A percentile compares a stretch with the other conserved stretches of the same genome.
phyloP scores from a whole-genome alignment of 2,329 filamentous ascomycete species.

The Arthrobotrys entomopaga region DNA sequence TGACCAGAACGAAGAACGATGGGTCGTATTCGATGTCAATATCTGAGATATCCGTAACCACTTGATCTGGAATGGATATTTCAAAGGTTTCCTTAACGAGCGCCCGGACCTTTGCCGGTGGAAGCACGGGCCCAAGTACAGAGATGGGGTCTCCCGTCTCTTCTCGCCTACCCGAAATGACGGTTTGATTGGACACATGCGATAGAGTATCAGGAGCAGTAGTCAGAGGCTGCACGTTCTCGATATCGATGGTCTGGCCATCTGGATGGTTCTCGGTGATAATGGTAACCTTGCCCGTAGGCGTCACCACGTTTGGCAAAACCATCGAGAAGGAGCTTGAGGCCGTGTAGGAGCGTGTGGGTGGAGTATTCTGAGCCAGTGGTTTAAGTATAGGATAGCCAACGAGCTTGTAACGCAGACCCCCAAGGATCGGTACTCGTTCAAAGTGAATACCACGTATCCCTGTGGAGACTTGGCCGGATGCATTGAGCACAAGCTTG shows the following conservation, averaged over 20 bases:
- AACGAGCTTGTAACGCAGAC: conserved; percentile 19
- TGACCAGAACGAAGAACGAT: conserved; percentile 20
- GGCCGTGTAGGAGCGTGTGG: conserved; percentile 2
- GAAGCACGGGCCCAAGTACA: conserved; percentile 14
- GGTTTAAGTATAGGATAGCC: conserved; percentile 10
- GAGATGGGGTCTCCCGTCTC: conserved; percentile 1
- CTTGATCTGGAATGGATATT: conserved; percentile 20
- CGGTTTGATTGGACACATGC: conserved; percentile 7
- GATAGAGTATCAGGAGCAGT: background rate
- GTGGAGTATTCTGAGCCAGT: conserved; percentile 12
- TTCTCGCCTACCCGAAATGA: conserved; percentile 11
- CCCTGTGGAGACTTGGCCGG: conserved; percentile 19
- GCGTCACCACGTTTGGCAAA: conserved; percentile 12
- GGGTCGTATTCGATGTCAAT: conserved; percentile 26
- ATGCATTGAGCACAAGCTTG: conserved; percentile 18
- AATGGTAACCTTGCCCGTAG: conserved; percentile 16
- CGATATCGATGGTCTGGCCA: conserved; percentile 15
- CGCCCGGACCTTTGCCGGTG: conserved; percentile 12
- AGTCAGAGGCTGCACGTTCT: conserved; percentile 10
- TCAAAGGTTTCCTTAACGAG: conserved; percentile 18
- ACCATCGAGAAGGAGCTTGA: conserved; percentile 10
- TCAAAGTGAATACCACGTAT: conserved; percentile 20
- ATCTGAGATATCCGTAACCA: conserved; percentile 12
- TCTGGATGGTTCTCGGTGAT: conserved; percentile 19
- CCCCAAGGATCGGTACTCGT: conserved; percentile 7